Percentiles rank a stretch among this genome's conserved stretches.
These are phyloP conservation scores for Immersiporthe knoxdaviesiana DNA, from an alignment of 2,329 filamentous ascomycete species.

Conservation along the genomic window DNA sequence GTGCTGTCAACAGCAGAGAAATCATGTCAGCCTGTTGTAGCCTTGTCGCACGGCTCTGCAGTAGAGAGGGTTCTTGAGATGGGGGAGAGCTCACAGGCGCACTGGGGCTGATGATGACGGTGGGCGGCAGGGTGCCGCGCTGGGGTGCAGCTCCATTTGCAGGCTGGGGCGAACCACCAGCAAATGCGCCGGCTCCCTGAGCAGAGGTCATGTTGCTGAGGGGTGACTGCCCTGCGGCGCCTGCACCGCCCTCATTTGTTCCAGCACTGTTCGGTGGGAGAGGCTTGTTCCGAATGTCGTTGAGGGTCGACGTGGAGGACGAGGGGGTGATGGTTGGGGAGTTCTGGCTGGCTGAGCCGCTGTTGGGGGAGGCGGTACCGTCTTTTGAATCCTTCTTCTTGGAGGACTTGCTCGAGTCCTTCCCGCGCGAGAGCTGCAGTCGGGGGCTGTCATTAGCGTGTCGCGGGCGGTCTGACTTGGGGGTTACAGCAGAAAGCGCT, in stretches of 20 bases:
- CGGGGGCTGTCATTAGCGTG: constrained; percentile 20
- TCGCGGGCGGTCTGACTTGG: constrained; percentile 2
- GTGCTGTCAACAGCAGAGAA: constrained; percentile 64
- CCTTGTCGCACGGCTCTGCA: constrained; percentile 18
- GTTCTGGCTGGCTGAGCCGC: constrained; percentile 54
- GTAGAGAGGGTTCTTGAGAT: constrained; percentile 11
- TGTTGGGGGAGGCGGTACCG: constrained; percentile 80
- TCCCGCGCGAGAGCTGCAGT: constrained; percentile 83
- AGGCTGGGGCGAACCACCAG: constrained; percentile 42
- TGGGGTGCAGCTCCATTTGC: constrained; percentile 63
- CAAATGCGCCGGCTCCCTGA: constrained; percentile 26
- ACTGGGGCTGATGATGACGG: constrained; percentile 93
- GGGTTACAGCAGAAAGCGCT: constrained; percentile 12
- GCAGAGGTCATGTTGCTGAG: constrained; percentile 29
- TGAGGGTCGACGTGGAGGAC: constrained; percentile 85
- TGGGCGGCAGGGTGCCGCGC: constrained; percentile 74
- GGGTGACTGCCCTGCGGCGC: constrained; percentile 38
- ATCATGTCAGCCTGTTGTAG: constrained; percentile 33
- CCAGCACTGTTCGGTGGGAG: constrained; percentile 61
- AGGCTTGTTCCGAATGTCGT: constrained; percentile 83
- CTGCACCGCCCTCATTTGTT: constrained; percentile 46
- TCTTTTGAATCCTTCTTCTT: constrained; percentile 75
- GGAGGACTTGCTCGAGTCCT: constrained; percentile 81
- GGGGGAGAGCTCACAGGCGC: constrained; percentile 77
- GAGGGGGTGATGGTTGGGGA: constrained; percentile 76